Evolutionary conservation across 1,284 basidiomycete species (phyloP).

Genomic region (Fomes fomentarius): DNA sequence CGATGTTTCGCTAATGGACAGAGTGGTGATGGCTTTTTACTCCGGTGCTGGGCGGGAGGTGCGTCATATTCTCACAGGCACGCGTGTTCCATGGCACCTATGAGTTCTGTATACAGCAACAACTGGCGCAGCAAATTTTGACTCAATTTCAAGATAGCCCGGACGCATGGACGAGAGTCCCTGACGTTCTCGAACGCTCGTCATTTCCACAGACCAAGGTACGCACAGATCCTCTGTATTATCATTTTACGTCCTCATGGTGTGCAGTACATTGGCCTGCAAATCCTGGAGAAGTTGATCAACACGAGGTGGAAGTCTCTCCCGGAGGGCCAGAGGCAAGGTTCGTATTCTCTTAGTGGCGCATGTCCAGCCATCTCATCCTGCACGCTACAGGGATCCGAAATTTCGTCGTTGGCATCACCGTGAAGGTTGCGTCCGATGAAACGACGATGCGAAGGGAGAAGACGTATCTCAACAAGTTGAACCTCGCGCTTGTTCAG

Average conservation of each 20-base stretch:
- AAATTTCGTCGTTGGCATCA: constrained; percentile 95
- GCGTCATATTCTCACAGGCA: constrained; percentile 6
- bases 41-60: constrained; percentile 36
- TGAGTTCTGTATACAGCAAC: constrained; percentile 62
- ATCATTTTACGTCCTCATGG: background rate
- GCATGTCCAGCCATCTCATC: background rate
- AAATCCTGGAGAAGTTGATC: constrained; percentile 95
- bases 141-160: constrained; percentile 97
- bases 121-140: constrained; percentile 86
- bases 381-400: constrained; percentile 72
- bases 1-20: constrained; percentile 39
- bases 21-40: constrained; percentile 36
- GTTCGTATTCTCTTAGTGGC: constrained; percentile 42
- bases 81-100: background rate
- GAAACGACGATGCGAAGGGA: constrained; percentile 87
- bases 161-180: constrained; percentile 98
- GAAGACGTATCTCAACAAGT: constrained; percentile 96
- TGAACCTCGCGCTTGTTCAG: constrained; percentile 96
- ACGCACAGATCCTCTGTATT: constrained; percentile 18
- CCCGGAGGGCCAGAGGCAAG: constrained; percentile 92
- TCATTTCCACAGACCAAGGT: constrained; percentile 92
- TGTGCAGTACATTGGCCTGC: constrained; percentile 86
- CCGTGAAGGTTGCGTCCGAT: constrained; percentile 91
- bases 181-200: constrained; percentile 89
- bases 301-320: constrained; percentile 95